Conservation (phyloP, 2,329 filamentous ascomycete species). For the Stagonosporopsis chrysanthemi region DNA sequence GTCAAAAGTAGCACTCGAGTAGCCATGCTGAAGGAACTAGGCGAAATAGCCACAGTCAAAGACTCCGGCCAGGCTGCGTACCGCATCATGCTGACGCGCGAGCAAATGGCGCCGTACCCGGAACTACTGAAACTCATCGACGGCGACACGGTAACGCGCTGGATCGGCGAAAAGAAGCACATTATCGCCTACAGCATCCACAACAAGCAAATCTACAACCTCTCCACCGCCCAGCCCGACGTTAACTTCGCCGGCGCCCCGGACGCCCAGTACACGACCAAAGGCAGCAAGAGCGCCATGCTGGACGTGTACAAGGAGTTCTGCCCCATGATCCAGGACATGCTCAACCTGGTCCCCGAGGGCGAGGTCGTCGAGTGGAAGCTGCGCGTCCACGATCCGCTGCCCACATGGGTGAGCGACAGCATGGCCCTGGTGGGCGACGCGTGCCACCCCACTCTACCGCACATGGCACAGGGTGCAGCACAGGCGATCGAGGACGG, state of each 20-base stretch:
- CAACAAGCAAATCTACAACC: constrained; percentile 71
- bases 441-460: constrained; percentile 69
- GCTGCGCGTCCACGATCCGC: constrained; percentile 66
- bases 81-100: constrained; percentile 76
- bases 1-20: constrained; percentile 57
- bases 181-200: constrained; percentile 80
- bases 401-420: constrained; percentile 68
- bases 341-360: constrained; percentile 68
- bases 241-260: constrained; percentile 64
- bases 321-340: constrained; percentile 65
- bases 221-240: constrained; percentile 69
- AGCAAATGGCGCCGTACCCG: constrained; percentile 71
- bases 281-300: constrained; percentile 67
- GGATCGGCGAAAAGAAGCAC: constrained; percentile 78
- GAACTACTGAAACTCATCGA: constrained; percentile 73
- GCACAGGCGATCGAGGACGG: constrained; percentile 72
- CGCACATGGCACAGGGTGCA: constrained; percentile 70
- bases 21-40: constrained; percentile 63
- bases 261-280: constrained; percentile 69
- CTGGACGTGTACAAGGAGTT: constrained; percentile 66
- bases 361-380: constrained; percentile 75
- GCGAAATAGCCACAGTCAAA: constrained; percentile 63
- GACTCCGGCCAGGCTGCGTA: constrained; percentile 81
- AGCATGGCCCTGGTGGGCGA: constrained; percentile 64
- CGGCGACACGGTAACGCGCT: constrained; percentile 71